Conservation (phyloP, 176 grass and related monocot species). For the Tillandsia fasciculata region DNA sequence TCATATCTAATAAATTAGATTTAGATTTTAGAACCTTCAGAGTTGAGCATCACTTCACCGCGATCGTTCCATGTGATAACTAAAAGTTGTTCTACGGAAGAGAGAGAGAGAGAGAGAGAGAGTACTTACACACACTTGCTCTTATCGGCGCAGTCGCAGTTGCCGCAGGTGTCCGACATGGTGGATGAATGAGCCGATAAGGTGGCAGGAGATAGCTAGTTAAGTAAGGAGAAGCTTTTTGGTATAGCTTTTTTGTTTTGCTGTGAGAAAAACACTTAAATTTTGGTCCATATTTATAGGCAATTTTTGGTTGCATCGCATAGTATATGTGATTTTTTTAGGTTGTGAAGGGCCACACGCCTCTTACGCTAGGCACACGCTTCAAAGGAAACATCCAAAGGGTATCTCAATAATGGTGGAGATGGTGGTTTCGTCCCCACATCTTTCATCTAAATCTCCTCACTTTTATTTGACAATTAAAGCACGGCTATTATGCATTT, state of each 20-base stretch:
- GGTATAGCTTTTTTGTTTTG: background rate
- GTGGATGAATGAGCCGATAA: background rate
- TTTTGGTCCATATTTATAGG: background rate
- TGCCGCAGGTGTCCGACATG: constrained; percentile 78
- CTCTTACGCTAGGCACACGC: background rate
- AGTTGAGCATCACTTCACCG: no score
- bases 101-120: background rate
- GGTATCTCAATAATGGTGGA: constrained; percentile 2
- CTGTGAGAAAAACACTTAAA: background rate
- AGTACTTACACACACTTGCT: constrained; percentile 55
- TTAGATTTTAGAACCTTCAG: no score
- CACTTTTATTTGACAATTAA: background rate
- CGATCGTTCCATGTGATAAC: no score
- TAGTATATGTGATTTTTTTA: background rate
- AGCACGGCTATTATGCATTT: no score
- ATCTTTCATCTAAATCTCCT: background rate
- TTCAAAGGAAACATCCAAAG: background rate
- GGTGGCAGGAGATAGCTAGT: background rate
- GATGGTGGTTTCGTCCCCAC: background rate
- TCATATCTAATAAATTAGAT: no score
- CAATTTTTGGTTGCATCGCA: background rate
- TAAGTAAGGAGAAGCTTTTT: background rate
- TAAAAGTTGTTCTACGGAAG: background rate
- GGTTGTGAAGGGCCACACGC: background rate
- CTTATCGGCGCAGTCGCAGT: constrained; percentile 90